Evolutionary conservation across 148 eudicot genomes (phyloP), one percentile per base, ranked within the genome.

Genomic region (Silene uniflora): DNA sequence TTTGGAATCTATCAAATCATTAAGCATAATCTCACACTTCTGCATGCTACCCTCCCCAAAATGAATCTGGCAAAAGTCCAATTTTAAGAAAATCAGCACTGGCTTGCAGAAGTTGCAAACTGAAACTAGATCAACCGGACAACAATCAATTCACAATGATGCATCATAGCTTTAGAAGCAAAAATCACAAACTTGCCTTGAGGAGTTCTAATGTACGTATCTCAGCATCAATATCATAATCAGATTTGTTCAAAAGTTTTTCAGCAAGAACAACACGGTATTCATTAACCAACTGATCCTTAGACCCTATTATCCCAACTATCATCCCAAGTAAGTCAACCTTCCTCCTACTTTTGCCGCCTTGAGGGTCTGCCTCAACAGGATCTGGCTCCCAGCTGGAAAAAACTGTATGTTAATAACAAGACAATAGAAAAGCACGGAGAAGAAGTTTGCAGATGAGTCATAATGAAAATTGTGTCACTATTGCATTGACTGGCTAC

Each of bases 41-140:
- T 95, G 99, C 99, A 95, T 92, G 89, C 97, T 90, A 86, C 90
- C 89, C 83, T 95, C 99, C 71, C 97, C 99, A 86, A 94, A 95
- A 88, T 95, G 99, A 84, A 95, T 95, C 99, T 95, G 85, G 47
- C 69, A 71, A 17, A 23, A 56, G 63, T 27, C 19, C 49, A 62
- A 10, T 32, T 60, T 77, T 72, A 35, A 49, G 56, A 78, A 56
- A 29, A 77, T 71, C 64, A 81, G 35, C 63, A 66, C 19, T 22
- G 74, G 62, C 72, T 78, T 58, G 46, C 22, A 71, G 46, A 61
- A 70, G 47, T 27, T 68, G 54, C 69, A 72, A 56, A 22, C 23
- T 54, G n/a, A 23, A 44, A 22, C 65, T 32, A 44, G 18, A 69
- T 39, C 69, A 19, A 21, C 25, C 10, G 16, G 62, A 19, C 67